Base-by-base conservation (phyloP, 2,329 filamentous ascomycete genomes). In the Claviceps purpurea region DNA sequence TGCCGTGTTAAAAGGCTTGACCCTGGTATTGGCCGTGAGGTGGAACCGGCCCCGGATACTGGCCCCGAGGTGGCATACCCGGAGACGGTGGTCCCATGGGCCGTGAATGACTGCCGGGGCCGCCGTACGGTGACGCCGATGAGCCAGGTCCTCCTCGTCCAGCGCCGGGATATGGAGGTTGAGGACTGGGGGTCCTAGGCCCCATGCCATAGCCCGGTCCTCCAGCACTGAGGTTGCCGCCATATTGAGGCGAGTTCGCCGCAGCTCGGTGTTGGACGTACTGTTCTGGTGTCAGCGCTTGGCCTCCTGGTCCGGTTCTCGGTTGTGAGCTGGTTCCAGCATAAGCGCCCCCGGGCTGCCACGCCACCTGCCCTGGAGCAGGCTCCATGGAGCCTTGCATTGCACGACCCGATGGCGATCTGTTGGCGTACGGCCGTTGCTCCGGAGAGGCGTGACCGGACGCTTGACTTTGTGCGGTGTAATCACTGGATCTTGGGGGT, bases 201-300 rank as follows among this genome's bases (percentile, higher is more conserved):
- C 59, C 56, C 50, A 54, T 59, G 7, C 58, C 42, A 22, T 44
- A 26, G 16, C 42, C 57, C 6, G 62, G 41, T 22, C 74, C 70
- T 56, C 74, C 75, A 46, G 75, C 72, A 0, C 82, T 81, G 2
- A 74, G 70, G 49, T 73, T 75, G 41, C 85, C 76, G 48, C 77
- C 76, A 61, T 79, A 78, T 42, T 77, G 61, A 16, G 81, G 76
- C 5, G 74, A 74, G 47, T 75, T 70, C 10, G 74, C 72, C 18
- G 75, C 72, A 4, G 79, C 84, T 56, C 88, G 82, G 59, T 91
- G 84, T 60, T 89, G 81, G 5, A 95, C 88, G 68, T 85, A 95
- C 59, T 94, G 82, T 64, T 95, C 88, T 0, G 89, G 76, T 4
- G 84, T 86, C 13, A 95, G 62, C 8, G 70, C 74, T n/a, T 75